Base-by-base conservation (phyloP, 805 yeast genomes). In the Ogataea pignaliae region DNA sequence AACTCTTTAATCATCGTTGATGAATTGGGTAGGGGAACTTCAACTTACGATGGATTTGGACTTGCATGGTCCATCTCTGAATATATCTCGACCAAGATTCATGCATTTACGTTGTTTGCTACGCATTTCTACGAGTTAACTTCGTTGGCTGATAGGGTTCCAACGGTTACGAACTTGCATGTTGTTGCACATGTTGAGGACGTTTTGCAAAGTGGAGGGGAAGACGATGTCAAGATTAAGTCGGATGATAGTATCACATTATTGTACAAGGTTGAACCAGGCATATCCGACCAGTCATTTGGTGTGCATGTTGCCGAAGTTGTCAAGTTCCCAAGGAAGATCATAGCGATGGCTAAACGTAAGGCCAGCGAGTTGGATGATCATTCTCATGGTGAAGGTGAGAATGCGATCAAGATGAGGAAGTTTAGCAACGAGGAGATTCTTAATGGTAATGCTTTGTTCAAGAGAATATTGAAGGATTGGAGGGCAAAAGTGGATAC, bases 271-370 rank as follows among this genome's bases (percentile, higher is more conserved):
- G 98, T 93, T n/a, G 97, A 88, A 53, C 86, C 88, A 1, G 99
- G 99, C n/a, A 80, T 90, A 40, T 83, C 95, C 2, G 96, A 88
- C 63, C 93, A 90, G 64, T 89, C 97, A 0, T 93, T 93, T 68
- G 99, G 99, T 65, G 90, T 93, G 39, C 96, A 93, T 61, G 99
- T 93, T 37, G 98, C 98, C 0, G 97, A 93, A 65, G 81, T 91
- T 29, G 98, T 91, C 15, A 85, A 87, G 53, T 93, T 93, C 64
- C 99, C 98, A 2, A 69, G 71, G 18, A 93, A 93, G 64, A 93
- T 93, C 40, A 81, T 93, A 39, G 76, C 79, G 45, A 93, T 93
- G 98, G 97, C 99, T 9, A 93, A 91, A 60, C 78, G 98, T 48
- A 91, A 91, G 63, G 95, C 97, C 0, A 70, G 76, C 5, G 98